Evolutionary conservation across 2,329 filamentous ascomycete genomes (phyloP).

Genomic region (Chaetothyriales sp.): DNA sequence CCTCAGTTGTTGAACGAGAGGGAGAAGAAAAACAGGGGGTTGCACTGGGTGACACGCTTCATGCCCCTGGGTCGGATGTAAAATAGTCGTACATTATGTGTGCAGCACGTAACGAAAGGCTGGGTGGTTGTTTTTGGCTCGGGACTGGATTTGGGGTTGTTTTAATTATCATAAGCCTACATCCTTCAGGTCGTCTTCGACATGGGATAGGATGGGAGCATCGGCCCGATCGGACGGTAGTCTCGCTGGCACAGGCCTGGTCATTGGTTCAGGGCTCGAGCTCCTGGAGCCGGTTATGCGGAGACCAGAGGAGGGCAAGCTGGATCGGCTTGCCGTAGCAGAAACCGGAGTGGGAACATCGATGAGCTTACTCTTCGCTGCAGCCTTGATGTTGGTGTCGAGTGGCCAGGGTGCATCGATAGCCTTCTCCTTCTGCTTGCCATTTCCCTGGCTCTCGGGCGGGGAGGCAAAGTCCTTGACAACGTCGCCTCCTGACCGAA

Average conservation of each 20-base stretch:
- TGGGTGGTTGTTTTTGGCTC: not conserved
- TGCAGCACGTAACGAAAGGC: not conserved
- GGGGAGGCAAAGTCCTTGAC: slow-evolving; percentile 22
- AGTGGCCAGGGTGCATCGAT: slow-evolving; percentile 24
- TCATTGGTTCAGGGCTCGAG: not conserved
- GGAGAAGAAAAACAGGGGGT: not conserved
- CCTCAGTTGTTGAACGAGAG: not conserved
- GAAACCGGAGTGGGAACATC: slow-evolving; percentile 16
- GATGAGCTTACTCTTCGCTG: slow-evolving; percentile 13
- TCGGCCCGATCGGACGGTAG: not conserved
- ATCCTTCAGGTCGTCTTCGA: not conserved
- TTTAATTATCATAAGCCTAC: not conserved
- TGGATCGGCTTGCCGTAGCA: not conserved
- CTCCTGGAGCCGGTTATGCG: not conserved
- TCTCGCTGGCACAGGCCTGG: not conserved
- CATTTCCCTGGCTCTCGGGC: slow-evolving; percentile 17
- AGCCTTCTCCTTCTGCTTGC: slow-evolving; percentile 22
- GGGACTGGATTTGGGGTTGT: not conserved
- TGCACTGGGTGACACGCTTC: not conserved
- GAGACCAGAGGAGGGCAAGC: not conserved
- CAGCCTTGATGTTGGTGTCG: slow-evolving; percentile 18
- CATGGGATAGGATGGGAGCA: not conserved
- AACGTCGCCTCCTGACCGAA: slow-evolving; percentile 22
- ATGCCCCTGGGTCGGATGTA: not conserved
- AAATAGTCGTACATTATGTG: not conserved